Evolutionary conservation across 78 protist species (phyloP), one percentile per base, ranked within the genome.

Genomic region (Chrysochromulina tobinii): DNA sequence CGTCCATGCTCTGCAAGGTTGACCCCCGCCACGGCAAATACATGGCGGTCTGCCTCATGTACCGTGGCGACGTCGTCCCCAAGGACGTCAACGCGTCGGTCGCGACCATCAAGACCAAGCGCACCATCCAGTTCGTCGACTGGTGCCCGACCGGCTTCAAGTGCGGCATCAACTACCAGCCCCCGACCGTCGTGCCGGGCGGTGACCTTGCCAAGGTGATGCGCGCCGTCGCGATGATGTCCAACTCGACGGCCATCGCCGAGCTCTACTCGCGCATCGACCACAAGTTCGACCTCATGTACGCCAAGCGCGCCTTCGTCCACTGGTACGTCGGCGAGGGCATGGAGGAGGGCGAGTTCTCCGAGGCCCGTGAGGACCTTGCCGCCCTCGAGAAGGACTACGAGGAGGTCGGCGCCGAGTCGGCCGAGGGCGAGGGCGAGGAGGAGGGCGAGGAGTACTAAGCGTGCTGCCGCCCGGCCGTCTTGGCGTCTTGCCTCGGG

Each of bases 1-100:
- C n/a, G n/a, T n/a, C n/a, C n/a, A n/a, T n/a, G n/a, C n/a, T n/a
- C n/a, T n/a, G n/a, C 94, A 98, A 98, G 97, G 98, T 99, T 90
- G 99, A 99, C 95, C 99, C 99, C 72, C 96, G 98, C 75, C 97
- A 95, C 90, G 99, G 99, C 87, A 98, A 98, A 96, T 98, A 98
- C 97, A 98, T 99, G n/a, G n/a, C n/a, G n/a, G n/a, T n/a, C n/a
- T n/a, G n/a, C n/a, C n/a, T n/a, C n/a, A n/a, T n/a, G n/a, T 99
- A 98, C 97, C 98, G 99, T 48, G 99, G 99, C 64, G 99, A 97
- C 91, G 99, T 99, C 54, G 98, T 97, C 38, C 99, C 99, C 86
- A 98, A 99, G 98, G 99, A 99, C 93, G 99, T 97, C 90, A 96
- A 97, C n/a, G n/a, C n/a, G n/a, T n/a, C n/a, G n/a, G n/a, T n/a